phyloP scores from a whole-genome alignment of 257 asterid species.

The Nicotiana otophora region DNA sequence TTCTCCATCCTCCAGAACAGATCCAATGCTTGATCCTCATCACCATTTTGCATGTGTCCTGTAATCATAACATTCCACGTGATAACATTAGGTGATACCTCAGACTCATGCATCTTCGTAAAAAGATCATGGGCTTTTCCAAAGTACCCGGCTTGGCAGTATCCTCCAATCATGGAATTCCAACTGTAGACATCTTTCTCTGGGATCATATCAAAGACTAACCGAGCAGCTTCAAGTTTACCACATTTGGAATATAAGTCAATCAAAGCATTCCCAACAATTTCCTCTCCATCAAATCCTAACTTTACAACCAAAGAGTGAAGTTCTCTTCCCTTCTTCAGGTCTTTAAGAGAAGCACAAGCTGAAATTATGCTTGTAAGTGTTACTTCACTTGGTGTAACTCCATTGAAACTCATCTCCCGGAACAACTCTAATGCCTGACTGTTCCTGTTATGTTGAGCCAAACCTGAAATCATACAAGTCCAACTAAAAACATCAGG shows the following conservation, averaged over 20 bases:
- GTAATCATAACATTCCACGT: conserved; percentile 81
- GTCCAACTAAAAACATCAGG: conserved; percentile 87
- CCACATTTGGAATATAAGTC: conserved; percentile 82
- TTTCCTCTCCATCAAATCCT: conserved; percentile 50
- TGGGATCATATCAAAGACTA: conserved; percentile 45
- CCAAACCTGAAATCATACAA: conserved; percentile 58
- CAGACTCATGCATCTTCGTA: conserved; percentile 48
- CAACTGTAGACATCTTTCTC: conserved; percentile 67
- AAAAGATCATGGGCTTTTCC: conserved; percentile 73
- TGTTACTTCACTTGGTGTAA: conserved; percentile 62
- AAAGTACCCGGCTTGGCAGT: conserved; percentile 71
- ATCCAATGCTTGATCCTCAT: conserved; percentile 75
- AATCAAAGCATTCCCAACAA: conserved; percentile 65
- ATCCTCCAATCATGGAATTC: conserved; percentile 85
- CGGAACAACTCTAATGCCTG: conserved; percentile 48
- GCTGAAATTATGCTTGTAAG: conserved; percentile 56
- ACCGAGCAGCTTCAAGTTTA: conserved; percentile 51
- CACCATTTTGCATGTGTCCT: conserved; percentile 67
- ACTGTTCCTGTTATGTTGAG: conserved; percentile 41
- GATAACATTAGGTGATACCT: conserved; percentile 51
- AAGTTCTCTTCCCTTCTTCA: conserved; percentile 59
- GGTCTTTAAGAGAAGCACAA: conserved; percentile 48
- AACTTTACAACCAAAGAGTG: conserved; percentile 54
- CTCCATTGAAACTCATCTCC: conserved; percentile 51
- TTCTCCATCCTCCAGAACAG: conserved; percentile 67